Evolutionary conservation across 352 stramenopile genomes (phyloP).

Genomic region (Phytophthora cryptogea): DNA sequence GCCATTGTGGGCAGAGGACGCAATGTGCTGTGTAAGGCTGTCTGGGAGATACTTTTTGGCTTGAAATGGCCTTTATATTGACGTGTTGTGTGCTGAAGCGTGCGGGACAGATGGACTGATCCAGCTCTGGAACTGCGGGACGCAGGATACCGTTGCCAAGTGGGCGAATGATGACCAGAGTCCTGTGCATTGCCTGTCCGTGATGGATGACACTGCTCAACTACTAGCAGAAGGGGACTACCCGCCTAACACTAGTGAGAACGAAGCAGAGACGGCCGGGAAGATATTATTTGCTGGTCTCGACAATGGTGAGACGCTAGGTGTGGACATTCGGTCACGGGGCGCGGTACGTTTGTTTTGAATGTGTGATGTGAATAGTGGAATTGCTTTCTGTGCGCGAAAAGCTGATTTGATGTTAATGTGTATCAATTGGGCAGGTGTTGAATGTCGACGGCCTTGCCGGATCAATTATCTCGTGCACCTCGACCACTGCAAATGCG

Average conservation of each 20-base stretch:
- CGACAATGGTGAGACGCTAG: conserved; percentile 61
- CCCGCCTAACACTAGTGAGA: conserved; percentile 15
- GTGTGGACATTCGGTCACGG: conserved; percentile 60
- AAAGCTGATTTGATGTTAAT: neutral
- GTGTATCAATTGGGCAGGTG: conserved; percentile 31
- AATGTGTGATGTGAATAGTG: neutral
- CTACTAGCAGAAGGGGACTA: conserved; percentile 17
- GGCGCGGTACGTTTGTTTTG: conserved; percentile 31
- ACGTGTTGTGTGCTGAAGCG: conserved; percentile 36
- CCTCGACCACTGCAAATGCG: conserved; percentile 19
- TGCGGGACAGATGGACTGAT: conserved; percentile 65
- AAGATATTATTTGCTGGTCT: conserved; percentile 71
- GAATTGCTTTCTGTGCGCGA: neutral
- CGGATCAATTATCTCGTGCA: conserved; percentile 48
- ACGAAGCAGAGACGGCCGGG: conserved; percentile 62
- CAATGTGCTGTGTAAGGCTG: conserved; percentile 69
- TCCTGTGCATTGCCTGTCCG: conserved; percentile 51
- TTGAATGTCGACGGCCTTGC: conserved; percentile 40
- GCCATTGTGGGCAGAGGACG: conserved; percentile 65
- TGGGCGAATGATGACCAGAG: conserved; percentile 68
- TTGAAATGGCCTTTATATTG: neutral
- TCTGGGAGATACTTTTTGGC: conserved; percentile 6
- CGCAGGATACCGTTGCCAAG: conserved; percentile 54
- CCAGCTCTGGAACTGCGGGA: conserved; percentile 68
- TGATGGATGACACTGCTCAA: conserved; percentile 43